Evolutionary conservation across 306 rosid genomes (phyloP).

Genomic region (Alnus glutinosa): DNA sequence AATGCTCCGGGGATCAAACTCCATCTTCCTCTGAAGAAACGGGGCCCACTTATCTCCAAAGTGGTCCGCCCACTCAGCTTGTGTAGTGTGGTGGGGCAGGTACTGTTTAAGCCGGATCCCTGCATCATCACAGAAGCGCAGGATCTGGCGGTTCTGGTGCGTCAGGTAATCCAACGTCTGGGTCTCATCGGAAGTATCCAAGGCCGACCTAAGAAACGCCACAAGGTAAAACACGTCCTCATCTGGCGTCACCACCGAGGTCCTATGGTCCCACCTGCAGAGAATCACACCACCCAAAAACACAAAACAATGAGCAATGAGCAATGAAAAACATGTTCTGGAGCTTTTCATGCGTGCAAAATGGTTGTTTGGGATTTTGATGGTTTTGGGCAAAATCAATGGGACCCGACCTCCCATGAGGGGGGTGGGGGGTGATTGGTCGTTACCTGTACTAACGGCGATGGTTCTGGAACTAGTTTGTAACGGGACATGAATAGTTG

Average conservation of each 20-base stretch:
- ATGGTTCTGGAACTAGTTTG: constrained; percentile 19
- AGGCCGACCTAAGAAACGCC: constrained; percentile 83
- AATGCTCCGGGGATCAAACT: constrained; percentile 74
- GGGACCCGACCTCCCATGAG: neutral
- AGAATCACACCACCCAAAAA: constrained; percentile 4
- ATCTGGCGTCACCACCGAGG: constrained; percentile 79
- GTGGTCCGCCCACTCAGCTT: constrained; percentile 82
- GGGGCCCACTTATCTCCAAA: constrained; percentile 85
- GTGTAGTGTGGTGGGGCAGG: constrained; percentile 80
- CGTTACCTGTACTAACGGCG: constrained; percentile 17
- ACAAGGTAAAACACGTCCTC: constrained; percentile 91
- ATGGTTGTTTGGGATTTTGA: constrained; percentile 25
- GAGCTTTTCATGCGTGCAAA: constrained; percentile 8
- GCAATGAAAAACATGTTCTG: neutral
- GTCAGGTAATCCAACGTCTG: constrained; percentile 61
- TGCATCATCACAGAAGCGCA: constrained; percentile 64
- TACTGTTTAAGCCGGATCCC: constrained; percentile 76
- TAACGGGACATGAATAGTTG: constrained; percentile 3
- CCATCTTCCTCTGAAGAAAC: constrained; percentile 61
- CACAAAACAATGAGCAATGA: neutral
- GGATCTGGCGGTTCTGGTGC: constrained; percentile 74
- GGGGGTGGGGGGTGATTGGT: constrained; percentile 21
- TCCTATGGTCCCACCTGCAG: constrained; percentile 82
- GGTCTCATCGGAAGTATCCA: constrained; percentile 54
- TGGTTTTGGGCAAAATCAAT: neutral